Evolutionary conservation across 73 alveolate genomes (phyloP), one percentile per base, ranked within the genome.

Genomic region (Halteria grandinella): DNA sequence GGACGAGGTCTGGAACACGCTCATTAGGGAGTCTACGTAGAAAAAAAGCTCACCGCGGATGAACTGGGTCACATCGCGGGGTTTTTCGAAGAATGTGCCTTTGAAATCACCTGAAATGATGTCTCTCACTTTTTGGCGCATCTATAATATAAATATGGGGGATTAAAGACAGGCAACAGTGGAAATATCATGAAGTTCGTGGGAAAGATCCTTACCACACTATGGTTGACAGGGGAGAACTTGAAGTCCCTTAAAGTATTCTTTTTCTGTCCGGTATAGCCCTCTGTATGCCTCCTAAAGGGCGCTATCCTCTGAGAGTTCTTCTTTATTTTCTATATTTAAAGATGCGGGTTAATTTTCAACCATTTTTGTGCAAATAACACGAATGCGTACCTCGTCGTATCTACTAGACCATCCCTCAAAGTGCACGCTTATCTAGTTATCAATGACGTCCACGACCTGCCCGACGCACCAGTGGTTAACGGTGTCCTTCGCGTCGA

Each of bases 11-110:
- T 28, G 29, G 15, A 18, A 36, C n/a, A 80, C 40, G 10, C 89
- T 57, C 10, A 91, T 86, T 3, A 91, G 66, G 34, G 89, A 88
- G 79, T 91, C 97, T 12, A 91, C 85, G 64, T 86, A 82, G 40
- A 79, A 82, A 74, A 71, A 91, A 15, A 88, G 77, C 69, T 86
- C 86, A 14, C 94, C 97, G 66, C 97, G 62, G 10, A 91, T 43
- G 62, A 69, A 74, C 59, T 83, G 76, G 11, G 89, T 79, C 32
- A 88, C 64, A 36, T 89, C 60, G 15, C 43, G 34, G 28, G 93
- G 87, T 1, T 47, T 41, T 12, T 66, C 80, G 29, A 66, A 66
- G 63, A n/a, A n/a, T n/a, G n/a, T n/a, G n/a, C 32, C 45, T 66
- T 31, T 41, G 39, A 66, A 66, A 7, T 45, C 80, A 2, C n/a